Percentiles rank a stretch among this genome's conserved stretches.
Conservation (phyloP, 306 rosid species). For the Hylodesmum podocarpum region DNA sequence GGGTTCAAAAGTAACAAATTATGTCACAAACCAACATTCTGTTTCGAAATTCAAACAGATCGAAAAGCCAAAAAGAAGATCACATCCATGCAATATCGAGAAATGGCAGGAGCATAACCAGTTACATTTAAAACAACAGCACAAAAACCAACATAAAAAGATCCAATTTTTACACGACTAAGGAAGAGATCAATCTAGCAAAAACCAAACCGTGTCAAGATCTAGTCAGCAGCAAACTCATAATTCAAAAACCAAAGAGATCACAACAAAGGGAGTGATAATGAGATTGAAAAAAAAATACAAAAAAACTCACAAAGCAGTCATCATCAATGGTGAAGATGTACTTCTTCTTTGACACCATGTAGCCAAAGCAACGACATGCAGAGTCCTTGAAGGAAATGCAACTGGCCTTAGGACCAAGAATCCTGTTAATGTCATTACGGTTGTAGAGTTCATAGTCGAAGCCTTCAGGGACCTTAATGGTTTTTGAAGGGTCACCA, state of each 20-base stretch:
- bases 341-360: conserved; percentile 96
- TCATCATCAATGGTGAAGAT: conserved; percentile 93
- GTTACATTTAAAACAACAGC: neutral
- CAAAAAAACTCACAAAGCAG: conserved; percentile 61
- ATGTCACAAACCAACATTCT: neutral
- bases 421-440: conserved; percentile 77
- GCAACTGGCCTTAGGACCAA: conserved; percentile 76
- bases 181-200: neutral
- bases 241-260: neutral
- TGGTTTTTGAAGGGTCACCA: conserved; percentile 76
- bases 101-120: neutral
- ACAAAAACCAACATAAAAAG: neutral
- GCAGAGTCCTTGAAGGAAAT: conserved; percentile 96
- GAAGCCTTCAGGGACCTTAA: conserved; percentile 77
- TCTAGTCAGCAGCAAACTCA: neutral
- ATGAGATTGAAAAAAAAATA: neutral
- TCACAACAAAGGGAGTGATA: neutral
- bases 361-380: conserved; percentile 89
- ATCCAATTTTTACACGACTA: neutral
- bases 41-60: conserved; percentile 1
- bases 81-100: neutral
- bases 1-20: neutral
- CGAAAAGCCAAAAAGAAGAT: conserved; percentile 9
- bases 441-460: conserved; percentile 88
- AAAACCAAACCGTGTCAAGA: conserved; percentile 11